Evolutionary conservation across 805 yeast species (phyloP), one percentile per base, ranked within the genome.

Genomic region (Cyberlindnera subsufficiens): DNA sequence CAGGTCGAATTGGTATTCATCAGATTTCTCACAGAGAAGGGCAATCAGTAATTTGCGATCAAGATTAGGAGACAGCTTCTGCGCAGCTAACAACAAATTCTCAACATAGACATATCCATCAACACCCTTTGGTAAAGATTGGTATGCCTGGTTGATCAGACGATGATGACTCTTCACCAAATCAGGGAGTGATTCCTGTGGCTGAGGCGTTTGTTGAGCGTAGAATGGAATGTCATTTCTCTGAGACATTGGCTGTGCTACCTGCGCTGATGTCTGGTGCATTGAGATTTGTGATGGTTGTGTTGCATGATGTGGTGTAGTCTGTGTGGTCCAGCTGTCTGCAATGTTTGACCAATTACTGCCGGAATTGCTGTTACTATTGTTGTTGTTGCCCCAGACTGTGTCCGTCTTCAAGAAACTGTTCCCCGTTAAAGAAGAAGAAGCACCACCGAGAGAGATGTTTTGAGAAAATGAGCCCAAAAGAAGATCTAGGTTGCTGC

Each of bases 341-440:
- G 40, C n/a, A 8, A 32, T 9, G n/a, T 30, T 25, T 20, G 38
- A 14, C 38, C 38, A 37, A 17, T 19, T 19, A 36, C 15, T 19
- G 6, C 17, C 34, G 38, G 8, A 9, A 14, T 3, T 30, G 33
- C n/a, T 33, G 32, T 20, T 35, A 16, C 18, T 36, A 32, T 20
- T 18, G 34, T 5, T 30, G 13, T 13, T 35, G 29, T 15, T 32
- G 30, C 31, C 42, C 40, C 42, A 46, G 33, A 22, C 51, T n/a
- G 40, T 37, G 19, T 37, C 40, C 11, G 19, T 30, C 18, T n/a
- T 33, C 33, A 42, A 35, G 42, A 33, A 15, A 14, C 17, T 18
- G 31, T 18, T 30, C 14, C 9, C 16, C 16, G 17, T 15, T 13
- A 31, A 29, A 9, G 37, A 15, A n/a, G 37, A 9, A 13, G 37